Conservation (phyloP, 441 rosid species). For the Adansonia gregorii region DNA sequence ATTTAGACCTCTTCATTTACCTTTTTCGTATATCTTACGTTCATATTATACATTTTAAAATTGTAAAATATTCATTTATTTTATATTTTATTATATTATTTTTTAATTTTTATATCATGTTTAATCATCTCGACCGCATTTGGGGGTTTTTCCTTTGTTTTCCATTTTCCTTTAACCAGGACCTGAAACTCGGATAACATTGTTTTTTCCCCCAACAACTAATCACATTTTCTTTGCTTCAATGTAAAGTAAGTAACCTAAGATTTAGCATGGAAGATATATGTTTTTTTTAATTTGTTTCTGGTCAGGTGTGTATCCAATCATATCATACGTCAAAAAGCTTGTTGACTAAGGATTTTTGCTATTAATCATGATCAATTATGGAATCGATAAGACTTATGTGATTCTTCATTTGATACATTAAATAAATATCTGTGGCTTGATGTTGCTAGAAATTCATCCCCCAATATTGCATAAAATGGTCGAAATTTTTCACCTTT, state of each 20-base stretch:
- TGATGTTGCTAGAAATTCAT: neutral
- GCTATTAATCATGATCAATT: too few species aligned
- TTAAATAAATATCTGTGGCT: too few species aligned
- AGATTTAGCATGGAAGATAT: neutral
- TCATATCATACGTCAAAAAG: neutral
- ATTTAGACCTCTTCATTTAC: too few species aligned
- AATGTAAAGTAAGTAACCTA: neutral
- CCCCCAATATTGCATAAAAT: too few species aligned
- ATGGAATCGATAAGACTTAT: neutral
- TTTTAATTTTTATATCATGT: too few species aligned
- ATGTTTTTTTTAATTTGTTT: neutral
- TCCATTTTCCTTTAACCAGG: neutral
- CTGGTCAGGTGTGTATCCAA: neutral
- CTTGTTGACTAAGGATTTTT: neutral
- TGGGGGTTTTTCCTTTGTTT: too few species aligned
- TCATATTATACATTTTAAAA: too few species aligned
- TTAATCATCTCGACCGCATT: neutral
- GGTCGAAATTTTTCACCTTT: neutral
- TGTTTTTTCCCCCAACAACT: neutral
- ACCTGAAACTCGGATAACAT: neutral
- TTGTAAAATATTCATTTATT: too few species aligned
- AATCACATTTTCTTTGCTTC: neutral
- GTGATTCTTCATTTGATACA: too few species aligned
- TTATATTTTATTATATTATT: too few species aligned
- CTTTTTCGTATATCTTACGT: too few species aligned